These are phyloP conservation scores for Aureobasidium musti DNA, from an alignment of 2,329 filamentous ascomycete genomes.

Conservation along the genomic window DNA sequence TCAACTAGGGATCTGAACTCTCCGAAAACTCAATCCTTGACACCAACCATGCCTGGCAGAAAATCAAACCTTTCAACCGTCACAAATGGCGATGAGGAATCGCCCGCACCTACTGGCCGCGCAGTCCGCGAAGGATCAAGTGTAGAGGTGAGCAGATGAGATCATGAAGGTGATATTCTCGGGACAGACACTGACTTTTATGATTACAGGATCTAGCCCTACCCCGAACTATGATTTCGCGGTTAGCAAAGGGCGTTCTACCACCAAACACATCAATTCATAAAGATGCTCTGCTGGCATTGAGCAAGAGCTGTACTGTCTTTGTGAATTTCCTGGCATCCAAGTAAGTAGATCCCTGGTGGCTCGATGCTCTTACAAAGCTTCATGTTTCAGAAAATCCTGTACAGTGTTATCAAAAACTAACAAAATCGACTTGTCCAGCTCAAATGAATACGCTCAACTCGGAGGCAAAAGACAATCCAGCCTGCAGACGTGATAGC, in stretches of 20 bases:
- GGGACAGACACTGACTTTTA: conserved; percentile 9
- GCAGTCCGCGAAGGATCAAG: conserved; percentile 39
- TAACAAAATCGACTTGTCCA: conserved; percentile 41
- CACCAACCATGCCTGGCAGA: conserved; percentile 47
- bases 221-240: conserved; percentile 77
- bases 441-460: conserved; percentile 71
- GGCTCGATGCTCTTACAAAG: not conserved
- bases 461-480: conserved; percentile 75
- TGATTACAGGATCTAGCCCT: conserved; percentile 66
- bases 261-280: conserved; percentile 82
- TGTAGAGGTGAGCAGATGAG: conserved; percentile 44
- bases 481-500: conserved; percentile 73
- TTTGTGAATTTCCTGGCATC: conserved; percentile 79
- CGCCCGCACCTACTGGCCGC: conserved; percentile 34
- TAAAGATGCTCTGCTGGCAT: conserved; percentile 74
- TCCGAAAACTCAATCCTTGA: not conserved
- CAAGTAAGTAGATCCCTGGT: conserved; percentile 57
- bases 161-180: not conserved
- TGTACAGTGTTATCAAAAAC: not conserved
- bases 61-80: conserved; percentile 51
- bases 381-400: not conserved
- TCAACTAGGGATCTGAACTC: too few relatives aligned
- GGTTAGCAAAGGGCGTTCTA: conserved; percentile 76
- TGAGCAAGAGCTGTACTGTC: conserved; percentile 79
- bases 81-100: conserved; percentile 45